A percentile compares a stretch with the other conserved stretches of the same genome.
Evolutionary conservation across 768 basidiomycete species (phyloP).

Genomic region (Megacollybia marginata): DNA sequence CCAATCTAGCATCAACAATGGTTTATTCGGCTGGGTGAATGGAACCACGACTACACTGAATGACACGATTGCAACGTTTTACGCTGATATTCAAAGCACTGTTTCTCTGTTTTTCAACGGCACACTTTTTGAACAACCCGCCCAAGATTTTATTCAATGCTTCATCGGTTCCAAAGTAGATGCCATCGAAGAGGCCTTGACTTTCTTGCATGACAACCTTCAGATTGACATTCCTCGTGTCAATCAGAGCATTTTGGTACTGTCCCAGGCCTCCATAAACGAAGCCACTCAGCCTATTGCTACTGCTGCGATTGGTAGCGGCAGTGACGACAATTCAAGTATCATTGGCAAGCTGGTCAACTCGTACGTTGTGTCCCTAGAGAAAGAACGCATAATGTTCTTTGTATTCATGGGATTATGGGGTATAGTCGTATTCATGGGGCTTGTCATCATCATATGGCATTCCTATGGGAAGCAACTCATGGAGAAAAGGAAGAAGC

Average conservation of each 20-base stretch:
- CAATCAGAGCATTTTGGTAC: slow-evolving; percentile 65
- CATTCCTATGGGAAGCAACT: slow-evolving; percentile 50
- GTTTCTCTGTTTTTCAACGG: slow-evolving; percentile 78
- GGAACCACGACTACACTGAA: slow-evolving; percentile 84
- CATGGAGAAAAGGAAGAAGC: slow-evolving; percentile 39
- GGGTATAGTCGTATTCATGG: slow-evolving; percentile 80
- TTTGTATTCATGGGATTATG: slow-evolving; percentile 77
- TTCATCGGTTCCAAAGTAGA: slow-evolving; percentile 88
- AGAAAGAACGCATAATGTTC: slow-evolving; percentile 83
- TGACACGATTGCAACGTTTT: slow-evolving; percentile 78
- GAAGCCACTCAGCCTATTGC: slow-evolving; percentile 78
- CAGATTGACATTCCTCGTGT: slow-evolving; percentile 74
- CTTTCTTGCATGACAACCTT: slow-evolving; percentile 87
- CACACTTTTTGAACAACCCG: slow-evolving; percentile 73
- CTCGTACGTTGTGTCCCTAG: slow-evolving; percentile 62
- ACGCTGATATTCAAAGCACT: slow-evolving; percentile 71
- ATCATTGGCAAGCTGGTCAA: slow-evolving; percentile 68
- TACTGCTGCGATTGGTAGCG: slow-evolving; percentile 68
- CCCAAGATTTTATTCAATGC: slow-evolving; percentile 84
- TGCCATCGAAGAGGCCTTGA: slow-evolving; percentile 80
- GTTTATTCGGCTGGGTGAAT: slow-evolving; percentile 94
- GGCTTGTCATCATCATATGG: slow-evolving; percentile 61
- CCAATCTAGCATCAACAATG: slow-evolving; percentile 76
- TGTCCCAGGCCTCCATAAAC: slow-evolving; percentile 64
- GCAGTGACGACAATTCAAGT: slow-evolving; percentile 43